Percentiles rank a stretch among this genome's conserved stretches.
phyloP scores from a whole-genome alignment of 805 yeast species.

The Groenewaldozyma tartarivorans region DNA sequence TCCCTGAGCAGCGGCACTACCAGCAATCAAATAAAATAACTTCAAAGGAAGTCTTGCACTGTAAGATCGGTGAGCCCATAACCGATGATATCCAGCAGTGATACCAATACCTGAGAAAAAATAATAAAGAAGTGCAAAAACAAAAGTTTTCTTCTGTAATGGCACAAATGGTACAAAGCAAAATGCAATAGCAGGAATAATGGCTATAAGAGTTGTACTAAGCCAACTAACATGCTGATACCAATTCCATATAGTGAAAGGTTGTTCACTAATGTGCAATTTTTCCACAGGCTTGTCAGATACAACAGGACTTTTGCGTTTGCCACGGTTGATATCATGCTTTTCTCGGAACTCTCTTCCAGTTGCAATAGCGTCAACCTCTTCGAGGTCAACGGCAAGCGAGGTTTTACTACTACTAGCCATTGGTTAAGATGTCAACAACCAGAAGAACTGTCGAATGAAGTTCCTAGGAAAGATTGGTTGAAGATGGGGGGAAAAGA shows the following conservation, averaged over 20 bases:
- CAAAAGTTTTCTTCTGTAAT: conserved; percentile 41
- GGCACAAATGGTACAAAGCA: conserved; percentile 34
- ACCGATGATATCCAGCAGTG: conserved; percentile 77
- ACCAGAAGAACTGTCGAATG: no score
- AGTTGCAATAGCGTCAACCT: conserved; percentile 27
- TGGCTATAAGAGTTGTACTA: conserved; percentile 45
- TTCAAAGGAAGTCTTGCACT: conserved; percentile 37
- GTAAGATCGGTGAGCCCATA: conserved; percentile 58
- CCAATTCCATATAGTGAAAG: conserved; percentile 69
- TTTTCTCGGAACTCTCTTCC: conserved; percentile 22
- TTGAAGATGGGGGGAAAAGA: no score
- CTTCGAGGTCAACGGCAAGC: conserved; percentile 22
- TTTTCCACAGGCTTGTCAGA: conserved; percentile 13
- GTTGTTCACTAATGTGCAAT: conserved; percentile 57
- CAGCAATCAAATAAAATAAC: conserved; percentile 45
- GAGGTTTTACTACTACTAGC: no score
- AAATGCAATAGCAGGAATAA: conserved; percentile 47
- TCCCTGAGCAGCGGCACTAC: conserved; percentile 69
- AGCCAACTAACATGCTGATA: conserved; percentile 68
- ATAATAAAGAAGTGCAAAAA: conserved; percentile 48
- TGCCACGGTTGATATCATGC: conserved; percentile 22
- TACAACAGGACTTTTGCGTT: conserved; percentile 4
- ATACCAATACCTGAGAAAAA: conserved; percentile 56
- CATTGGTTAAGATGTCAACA: no score
- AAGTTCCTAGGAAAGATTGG: no score